A percentile compares a stretch with the other conserved stretches of the same genome.
Evolutionary conservation across 495 filamentous ascomycete species (phyloP).

Genomic region (Aeminium ludgeri): DNA sequence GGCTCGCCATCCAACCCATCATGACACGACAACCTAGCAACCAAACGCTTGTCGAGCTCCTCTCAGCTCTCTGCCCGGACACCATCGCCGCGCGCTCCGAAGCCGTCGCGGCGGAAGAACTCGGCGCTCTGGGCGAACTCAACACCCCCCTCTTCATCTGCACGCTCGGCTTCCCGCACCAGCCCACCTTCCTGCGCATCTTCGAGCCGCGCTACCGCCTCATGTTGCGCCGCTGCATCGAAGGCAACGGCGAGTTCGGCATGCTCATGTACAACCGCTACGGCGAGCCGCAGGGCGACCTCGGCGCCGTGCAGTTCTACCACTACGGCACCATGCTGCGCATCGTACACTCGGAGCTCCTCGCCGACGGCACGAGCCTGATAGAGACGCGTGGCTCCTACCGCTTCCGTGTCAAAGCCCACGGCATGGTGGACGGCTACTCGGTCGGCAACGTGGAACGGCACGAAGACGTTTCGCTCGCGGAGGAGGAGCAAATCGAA

Average conservation of each 20-base stretch:
- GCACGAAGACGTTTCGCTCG: slow-evolving; percentile 61
- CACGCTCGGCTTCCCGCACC: slow-evolving; percentile 60
- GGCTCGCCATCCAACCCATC: slow-evolving; percentile 42
- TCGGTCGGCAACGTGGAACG: slow-evolving; percentile 54
- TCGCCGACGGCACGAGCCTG: slow-evolving; percentile 65
- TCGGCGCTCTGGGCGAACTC: slow-evolving; percentile 33
- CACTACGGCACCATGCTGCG: slow-evolving; percentile 62
- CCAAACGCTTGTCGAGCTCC: slow-evolving; percentile 38
- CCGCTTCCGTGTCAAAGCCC: slow-evolving; percentile 52
- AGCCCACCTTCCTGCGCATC: slow-evolving; percentile 76
- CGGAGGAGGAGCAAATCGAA: slow-evolving; percentile 64
- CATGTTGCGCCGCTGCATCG: slow-evolving; percentile 67
- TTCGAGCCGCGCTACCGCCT: slow-evolving; percentile 81
- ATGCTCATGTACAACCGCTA: slow-evolving; percentile 60
- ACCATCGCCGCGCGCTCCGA: slow-evolving; percentile 39
- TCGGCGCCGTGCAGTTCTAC: slow-evolving; percentile 44
- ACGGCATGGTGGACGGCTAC: slow-evolving; percentile 57
- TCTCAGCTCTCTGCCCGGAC: slow-evolving; percentile 50
- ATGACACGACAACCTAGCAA: slow-evolving; percentile 43
- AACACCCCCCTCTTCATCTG: slow-evolving; percentile 65
- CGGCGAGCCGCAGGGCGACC: slow-evolving; percentile 36
- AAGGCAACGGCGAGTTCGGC: slow-evolving; percentile 58
- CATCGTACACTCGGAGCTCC: slow-evolving; percentile 52
- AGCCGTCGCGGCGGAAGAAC: slow-evolving; percentile 34
- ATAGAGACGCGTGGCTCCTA: slow-evolving; percentile 59